phyloP scores from a whole-genome alignment of 2,329 filamentous ascomycete species.

The Ophiocordyceps camponoti-saundersi region DNA sequence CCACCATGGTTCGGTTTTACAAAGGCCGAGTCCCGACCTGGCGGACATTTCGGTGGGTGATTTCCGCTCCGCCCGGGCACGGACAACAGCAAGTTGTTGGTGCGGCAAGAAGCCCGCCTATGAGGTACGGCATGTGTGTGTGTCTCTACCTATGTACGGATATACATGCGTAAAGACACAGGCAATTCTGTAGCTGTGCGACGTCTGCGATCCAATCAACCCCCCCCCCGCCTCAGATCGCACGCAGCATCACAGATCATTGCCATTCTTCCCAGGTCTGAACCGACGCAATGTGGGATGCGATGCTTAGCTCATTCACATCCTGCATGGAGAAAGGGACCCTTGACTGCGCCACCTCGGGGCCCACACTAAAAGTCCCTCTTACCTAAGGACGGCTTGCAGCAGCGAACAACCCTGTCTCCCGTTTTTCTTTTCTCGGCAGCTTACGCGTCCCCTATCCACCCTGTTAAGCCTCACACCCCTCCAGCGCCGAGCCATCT shows the following conservation, averaged over 20 bases:
- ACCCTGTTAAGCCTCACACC: conserved; percentile 1
- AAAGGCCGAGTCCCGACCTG: background rate
- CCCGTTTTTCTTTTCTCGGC: background rate
- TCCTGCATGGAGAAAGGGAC: background rate
- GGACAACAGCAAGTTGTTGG: background rate
- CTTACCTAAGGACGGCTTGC: background rate
- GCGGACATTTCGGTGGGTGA: background rate
- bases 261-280: background rate
- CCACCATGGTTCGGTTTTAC: background rate
- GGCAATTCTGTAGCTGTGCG: no score
- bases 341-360: background rate
- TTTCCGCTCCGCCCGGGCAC: background rate
- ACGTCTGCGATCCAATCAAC: no score
- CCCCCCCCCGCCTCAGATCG: background rate
- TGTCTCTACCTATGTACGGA: no score
- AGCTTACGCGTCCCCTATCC: conserved; percentile 12
- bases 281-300: background rate
- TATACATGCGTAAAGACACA: no score
- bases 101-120: background rate
- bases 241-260: background rate
- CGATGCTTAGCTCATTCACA: background rate
- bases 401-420: background rate
- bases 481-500: background rate
- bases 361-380: background rate
- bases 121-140: no score